phyloP scores from a whole-genome alignment of 371 early-diverging fungal species.

The Coemansia sp. region DNA sequence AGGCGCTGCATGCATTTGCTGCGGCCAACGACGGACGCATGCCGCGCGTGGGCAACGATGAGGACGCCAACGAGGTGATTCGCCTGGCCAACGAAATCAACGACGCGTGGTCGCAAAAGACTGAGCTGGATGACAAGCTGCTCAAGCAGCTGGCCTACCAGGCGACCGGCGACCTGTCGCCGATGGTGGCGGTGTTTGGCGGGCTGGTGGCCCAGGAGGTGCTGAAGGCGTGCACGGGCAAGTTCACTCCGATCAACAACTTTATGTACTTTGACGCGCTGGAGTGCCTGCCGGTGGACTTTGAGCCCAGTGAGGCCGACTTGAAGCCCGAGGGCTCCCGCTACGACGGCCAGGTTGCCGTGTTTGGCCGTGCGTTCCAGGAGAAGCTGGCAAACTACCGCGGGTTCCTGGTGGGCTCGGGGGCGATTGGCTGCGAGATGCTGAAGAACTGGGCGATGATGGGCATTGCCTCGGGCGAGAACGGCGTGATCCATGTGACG shows the following conservation, averaged over 20 bases:
- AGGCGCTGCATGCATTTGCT: slow-evolving; percentile 81
- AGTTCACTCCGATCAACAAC: slow-evolving; percentile 96
- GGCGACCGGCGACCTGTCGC: slow-evolving; percentile 89
- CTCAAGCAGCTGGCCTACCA: slow-evolving; percentile 86
- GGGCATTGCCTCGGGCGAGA: slow-evolving; percentile 90
- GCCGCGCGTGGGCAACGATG: slow-evolving; percentile 69
- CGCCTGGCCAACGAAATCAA: slow-evolving; percentile 59
- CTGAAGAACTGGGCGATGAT: slow-evolving; percentile 99
- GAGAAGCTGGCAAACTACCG: slow-evolving; percentile 82
- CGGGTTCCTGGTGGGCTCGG: slow-evolving; percentile 99
- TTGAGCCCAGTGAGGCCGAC: slow-evolving; percentile 65
- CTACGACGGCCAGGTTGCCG: slow-evolving; percentile 94
- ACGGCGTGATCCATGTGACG: slow-evolving; percentile 89
- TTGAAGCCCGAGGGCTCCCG: slow-evolving; percentile 80
- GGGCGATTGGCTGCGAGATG: slow-evolving; percentile 99
- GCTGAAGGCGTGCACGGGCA: slow-evolving; percentile 94
- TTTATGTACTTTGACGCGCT: slow-evolving; percentile 98
- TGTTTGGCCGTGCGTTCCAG: slow-evolving; percentile 94
- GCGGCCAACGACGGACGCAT: slow-evolving; percentile 59
- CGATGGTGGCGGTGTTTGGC: slow-evolving; percentile 98
- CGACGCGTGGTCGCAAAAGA: slow-evolving; percentile 56
- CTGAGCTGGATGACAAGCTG: slow-evolving; percentile 84
- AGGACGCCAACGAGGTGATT: slow-evolving; percentile 66
- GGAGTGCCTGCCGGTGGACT: slow-evolving; percentile 83
- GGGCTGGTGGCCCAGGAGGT: slow-evolving; percentile 99